Evolutionary conservation across 306 rosid species (phyloP), one percentile per base, ranked within the genome.

Genomic region (Lathyrus sativus): DNA sequence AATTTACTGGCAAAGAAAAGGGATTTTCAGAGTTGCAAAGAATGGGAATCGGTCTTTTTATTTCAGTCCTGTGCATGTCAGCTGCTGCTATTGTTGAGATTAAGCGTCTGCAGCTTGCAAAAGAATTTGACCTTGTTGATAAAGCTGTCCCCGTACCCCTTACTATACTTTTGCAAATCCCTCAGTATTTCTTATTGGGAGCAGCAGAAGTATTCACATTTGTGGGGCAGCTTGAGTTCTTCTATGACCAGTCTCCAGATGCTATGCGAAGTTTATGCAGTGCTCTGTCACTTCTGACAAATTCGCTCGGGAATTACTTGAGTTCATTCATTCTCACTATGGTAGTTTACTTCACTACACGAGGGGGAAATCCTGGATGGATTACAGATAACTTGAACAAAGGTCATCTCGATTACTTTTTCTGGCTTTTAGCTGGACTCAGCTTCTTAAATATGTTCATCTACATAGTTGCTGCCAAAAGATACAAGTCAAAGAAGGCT

Each of bases 231-330:
- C 90, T 88, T 0, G 96, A 93, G 85, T 93, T 93, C 84, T 93
- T 93, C 83, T 90, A 93, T 10, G 97, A 93, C 63, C 97, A 93
- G 76, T 90, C 99, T 39, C 99, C 97, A 0, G 99, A 93, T 55
- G 99, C 97, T 0, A 93, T 93, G 97, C 80, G 99, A 70, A 90
- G 97, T 78, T 79, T 93, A 63, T 93, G 99, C 75, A 90, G 97
- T 41, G 99, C 99, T 7, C 73, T 93, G 73, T 84, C 97, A 2
- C 93, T 93, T 46, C 76, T 93, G 72, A 93, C 97, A 3, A 90
- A 35, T 67, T 72, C 95, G 2, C 59, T 93, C 58, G 99, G 99
- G 42, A 93, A 90, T 66, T 90, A 93, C 81, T 62, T 90, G 74
- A 93, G 99, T 76, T 79, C 97, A 3, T 84, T 93, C 48, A 90